Evolutionary conservation across 441 rosid genomes (phyloP), one percentile per base, ranked within the genome.

Genomic region (Adansonia gregorii): DNA sequence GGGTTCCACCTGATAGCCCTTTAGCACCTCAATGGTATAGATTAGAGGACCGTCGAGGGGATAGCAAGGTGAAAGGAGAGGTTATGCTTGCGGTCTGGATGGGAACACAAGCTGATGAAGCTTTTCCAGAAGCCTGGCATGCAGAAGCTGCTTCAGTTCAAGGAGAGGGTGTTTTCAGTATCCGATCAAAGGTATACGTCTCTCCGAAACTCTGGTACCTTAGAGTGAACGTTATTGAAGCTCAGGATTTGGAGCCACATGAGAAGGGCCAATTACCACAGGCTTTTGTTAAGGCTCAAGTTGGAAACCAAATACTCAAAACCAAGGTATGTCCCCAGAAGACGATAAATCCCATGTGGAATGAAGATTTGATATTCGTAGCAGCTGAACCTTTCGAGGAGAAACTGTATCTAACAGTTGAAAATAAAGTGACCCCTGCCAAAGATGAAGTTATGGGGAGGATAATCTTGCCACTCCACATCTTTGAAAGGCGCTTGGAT

Each of bases 1-100:
- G 94, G 77, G 92, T 90, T 82, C 92, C 94, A 19, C 94, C 94
- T 14, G 94, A 88, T 63, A 90, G 94, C 66, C 94, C 94, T 70
- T 83, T 90, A 79, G 92, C 94, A 61, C 94, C 94, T 4, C 94
- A 90, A 45, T 88, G 94, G 94, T 90, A 90, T 74, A 82, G 92
- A 76, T 76, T 90, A 79, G 92, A 88, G 72, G 72, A 82, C 72
- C 77, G 84, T 8, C 82, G 82, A 22, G 83, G 88, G 19, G 83
- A 87, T 1, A 20, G 67, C 81, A 88, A 85, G 86, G 85, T 87
- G 46, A 87, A 70, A 80, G 92, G 93, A 78, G 92, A 85, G 67
- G 82, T 90, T 54, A 90, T 90, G 93, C 82, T 90, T n/a, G 93
- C 93, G 1, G 93, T 90, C 61, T 88, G 93, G 93, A 87, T 88